A percentile compares a stretch with the other conserved stretches of the same genome.
Conservation (phyloP, 2,329 filamentous ascomycete genomes). For the Aspergillus sp. region DNA sequence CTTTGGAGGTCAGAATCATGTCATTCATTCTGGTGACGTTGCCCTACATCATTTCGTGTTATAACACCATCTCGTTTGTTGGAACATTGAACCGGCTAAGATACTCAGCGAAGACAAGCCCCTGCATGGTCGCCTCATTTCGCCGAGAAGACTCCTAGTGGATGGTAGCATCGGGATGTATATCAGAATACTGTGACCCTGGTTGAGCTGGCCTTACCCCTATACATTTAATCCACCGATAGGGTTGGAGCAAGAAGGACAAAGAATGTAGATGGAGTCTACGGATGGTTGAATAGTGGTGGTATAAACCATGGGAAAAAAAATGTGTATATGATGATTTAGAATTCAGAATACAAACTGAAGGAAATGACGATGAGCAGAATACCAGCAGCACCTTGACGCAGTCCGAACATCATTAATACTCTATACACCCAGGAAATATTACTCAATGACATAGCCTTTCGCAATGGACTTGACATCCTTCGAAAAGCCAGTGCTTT, state of each 20-base stretch:
- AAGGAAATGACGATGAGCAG: slow-evolving; percentile 18
- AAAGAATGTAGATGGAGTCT: too few relatives aligned
- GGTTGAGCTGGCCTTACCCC: too few relatives aligned
- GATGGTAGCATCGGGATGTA: too few relatives aligned
- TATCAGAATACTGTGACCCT: too few relatives aligned
- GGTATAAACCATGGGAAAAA: not conserved
- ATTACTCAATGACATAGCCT: slow-evolving; percentile 45
- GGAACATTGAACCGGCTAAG: not conserved
- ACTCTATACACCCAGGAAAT: slow-evolving; percentile 30
- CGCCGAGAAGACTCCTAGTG: too few relatives aligned
- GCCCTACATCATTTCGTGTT: not conserved
- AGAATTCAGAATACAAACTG: slow-evolving; percentile 18
- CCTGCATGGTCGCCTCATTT: too few relatives aligned
- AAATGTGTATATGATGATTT: slow-evolving; percentile 4
- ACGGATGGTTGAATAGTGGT: not conserved
- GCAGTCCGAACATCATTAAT: slow-evolving; percentile 37
- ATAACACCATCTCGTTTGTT: not conserved
- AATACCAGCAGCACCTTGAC: slow-evolving; percentile 14
- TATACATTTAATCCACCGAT: too few relatives aligned
- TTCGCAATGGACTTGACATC: slow-evolving; percentile 44
- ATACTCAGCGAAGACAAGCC: not conserved
- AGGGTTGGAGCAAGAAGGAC: too few relatives aligned
- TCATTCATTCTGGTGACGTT: not conserved
- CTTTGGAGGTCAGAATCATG: not conserved
- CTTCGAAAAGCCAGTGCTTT: slow-evolving; percentile 45